Conservation (phyloP, 1,284 basidiomycete genomes). For the Marasmius oreades region DNA sequence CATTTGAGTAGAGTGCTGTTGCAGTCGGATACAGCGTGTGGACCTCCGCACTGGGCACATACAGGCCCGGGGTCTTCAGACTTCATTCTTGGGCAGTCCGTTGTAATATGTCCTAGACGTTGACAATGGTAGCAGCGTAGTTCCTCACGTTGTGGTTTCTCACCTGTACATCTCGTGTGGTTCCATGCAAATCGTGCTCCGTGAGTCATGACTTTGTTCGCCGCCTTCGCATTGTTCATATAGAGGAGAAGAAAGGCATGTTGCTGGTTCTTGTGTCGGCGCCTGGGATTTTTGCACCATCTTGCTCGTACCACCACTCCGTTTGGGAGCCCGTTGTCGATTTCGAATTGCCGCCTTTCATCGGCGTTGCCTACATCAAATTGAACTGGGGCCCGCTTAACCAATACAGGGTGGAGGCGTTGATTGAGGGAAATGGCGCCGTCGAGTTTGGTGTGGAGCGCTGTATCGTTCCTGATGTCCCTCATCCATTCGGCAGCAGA, state of each 20-base stretch:
- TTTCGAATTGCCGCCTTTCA: neutral
- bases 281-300: neutral
- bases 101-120: neutral
- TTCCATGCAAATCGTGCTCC: neutral
- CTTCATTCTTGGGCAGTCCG: neutral
- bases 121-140: constrained; percentile 11
- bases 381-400: neutral
- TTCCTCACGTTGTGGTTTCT: constrained; percentile 6
- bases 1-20: constrained; percentile 1
- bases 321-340: neutral
- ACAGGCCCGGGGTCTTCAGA: neutral
- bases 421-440: neutral
- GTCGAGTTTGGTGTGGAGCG: neutral
- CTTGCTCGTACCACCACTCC: neutral
- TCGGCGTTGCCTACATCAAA: neutral
- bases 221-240: neutral
- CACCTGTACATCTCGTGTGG: neutral
- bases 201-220: neutral
- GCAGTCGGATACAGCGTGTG: constrained; percentile 10
- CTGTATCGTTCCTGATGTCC: neutral
- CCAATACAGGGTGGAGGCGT: neutral
- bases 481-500: neutral
- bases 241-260: neutral
- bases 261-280: neutral
- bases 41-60: constrained; percentile 8